Evolutionary conservation across 2,329 filamentous ascomycete species (phyloP).

Genomic region (Cordyceps fumosorosea): DNA sequence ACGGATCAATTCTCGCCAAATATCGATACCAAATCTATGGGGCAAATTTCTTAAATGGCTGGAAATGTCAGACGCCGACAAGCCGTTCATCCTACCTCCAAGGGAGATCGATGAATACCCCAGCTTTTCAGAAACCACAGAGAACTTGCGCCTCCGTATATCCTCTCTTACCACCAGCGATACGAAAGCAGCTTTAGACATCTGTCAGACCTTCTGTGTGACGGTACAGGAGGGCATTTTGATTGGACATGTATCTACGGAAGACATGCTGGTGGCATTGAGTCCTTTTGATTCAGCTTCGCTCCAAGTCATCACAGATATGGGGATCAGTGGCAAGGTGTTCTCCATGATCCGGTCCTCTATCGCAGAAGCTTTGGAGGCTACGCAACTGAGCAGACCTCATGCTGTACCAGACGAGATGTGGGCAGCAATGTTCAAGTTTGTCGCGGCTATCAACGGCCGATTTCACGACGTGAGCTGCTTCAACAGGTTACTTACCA

Average conservation of each 20-base stretch:
- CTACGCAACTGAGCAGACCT: not conserved
- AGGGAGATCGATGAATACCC: constrained; percentile 3
- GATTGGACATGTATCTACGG: not conserved
- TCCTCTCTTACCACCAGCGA: not conserved
- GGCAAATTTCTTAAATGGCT: constrained; percentile 26
- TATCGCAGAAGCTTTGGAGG: not conserved
- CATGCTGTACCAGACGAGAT: constrained; percentile 2
- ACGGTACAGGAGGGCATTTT: not conserved
- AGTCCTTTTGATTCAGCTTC: not conserved
- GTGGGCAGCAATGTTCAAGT: constrained; percentile 8
- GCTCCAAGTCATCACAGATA: not conserved
- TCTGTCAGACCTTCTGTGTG: not conserved
- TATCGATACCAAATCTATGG: constrained; percentile 18
- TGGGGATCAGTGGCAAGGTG: not conserved
- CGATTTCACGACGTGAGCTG: constrained; percentile 7
- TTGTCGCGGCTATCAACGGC: not conserved
- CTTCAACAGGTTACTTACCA: not conserved
- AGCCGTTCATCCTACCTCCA: constrained; percentile 17
- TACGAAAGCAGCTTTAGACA: not conserved
- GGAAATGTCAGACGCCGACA: constrained; percentile 19
- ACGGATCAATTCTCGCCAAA: constrained; percentile 18
- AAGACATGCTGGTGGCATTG: constrained; percentile 3
- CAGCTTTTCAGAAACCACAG: not conserved
- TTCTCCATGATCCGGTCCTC: not conserved
- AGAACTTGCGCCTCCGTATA: not conserved